Evolutionary conservation across 345 rosid species (phyloP).

Genomic region (Hirschfeldia incana): DNA sequence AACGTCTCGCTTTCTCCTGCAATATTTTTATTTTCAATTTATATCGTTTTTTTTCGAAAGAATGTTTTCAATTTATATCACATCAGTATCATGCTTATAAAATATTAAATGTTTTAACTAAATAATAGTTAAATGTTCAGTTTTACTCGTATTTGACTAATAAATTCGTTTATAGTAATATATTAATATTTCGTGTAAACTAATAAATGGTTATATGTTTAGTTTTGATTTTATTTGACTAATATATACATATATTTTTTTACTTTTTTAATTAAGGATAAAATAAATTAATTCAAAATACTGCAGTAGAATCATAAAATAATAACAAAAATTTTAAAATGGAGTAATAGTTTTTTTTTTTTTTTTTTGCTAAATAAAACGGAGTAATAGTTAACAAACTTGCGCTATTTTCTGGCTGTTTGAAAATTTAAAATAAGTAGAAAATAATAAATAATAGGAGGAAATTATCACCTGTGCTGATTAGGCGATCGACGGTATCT

Average conservation of each 20-base stretch:
- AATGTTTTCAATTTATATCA: not conserved
- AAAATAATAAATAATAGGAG: not conserved
- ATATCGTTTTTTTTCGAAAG: no score
- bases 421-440: not conserved
- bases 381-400: not conserved
- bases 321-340: not conserved
- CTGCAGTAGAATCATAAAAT: not conserved
- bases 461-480: conserved; percentile 68
- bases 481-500: conserved; percentile 67
- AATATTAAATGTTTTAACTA: no score
- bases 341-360: not conserved
- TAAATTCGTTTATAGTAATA: not conserved
- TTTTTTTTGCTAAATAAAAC: no score
- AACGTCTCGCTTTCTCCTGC: conserved; percentile 88
- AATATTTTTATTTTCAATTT: not conserved
- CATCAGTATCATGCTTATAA: not conserved
- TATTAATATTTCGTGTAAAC: not conserved
- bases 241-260: no score
- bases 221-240: not conserved
- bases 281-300: not conserved
- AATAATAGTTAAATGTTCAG: no score
- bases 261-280: not conserved
- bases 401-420: not conserved
- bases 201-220: not conserved
- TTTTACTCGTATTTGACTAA: not conserved